Conservation (phyloP, 768 basidiomycete genomes). For the Peribolospora kevripleyi region DNA sequence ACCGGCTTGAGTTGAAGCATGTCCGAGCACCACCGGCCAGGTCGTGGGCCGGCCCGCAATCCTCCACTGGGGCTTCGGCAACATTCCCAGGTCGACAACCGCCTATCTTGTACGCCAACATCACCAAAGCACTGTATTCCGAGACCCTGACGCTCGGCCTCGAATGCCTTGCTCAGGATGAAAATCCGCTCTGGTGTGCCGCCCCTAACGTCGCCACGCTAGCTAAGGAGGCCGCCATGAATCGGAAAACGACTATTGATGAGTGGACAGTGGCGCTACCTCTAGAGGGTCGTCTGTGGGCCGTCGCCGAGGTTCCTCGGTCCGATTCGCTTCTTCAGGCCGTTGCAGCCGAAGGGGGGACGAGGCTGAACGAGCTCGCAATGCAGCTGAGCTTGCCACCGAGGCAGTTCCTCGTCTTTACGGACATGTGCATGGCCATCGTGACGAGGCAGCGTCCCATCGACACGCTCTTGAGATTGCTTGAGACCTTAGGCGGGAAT, state of each 20-base stretch:
- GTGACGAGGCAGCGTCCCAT: constrained; percentile 56
- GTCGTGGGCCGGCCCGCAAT: constrained; percentile 18
- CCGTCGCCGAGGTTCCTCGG: constrained; percentile 32
- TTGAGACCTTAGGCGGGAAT: constrained; percentile 31
- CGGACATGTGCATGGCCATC: constrained; percentile 61
- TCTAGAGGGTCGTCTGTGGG: constrained; percentile 65
- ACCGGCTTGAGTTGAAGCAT: constrained; percentile 41
- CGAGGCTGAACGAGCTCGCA: constrained; percentile 42
- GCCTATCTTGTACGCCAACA: neutral
- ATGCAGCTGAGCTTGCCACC: constrained; percentile 52
- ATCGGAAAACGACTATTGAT: constrained; percentile 22
- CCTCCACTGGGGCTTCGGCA: constrained; percentile 47
- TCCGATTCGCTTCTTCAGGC: constrained; percentile 16
- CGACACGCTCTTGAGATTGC: constrained; percentile 55
- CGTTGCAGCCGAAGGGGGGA: constrained; percentile 28
- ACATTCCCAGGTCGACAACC: neutral
- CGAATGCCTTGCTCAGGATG: no score
- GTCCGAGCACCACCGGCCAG: constrained; percentile 55
- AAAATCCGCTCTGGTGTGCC: no score
- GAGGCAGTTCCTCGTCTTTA: constrained; percentile 63
- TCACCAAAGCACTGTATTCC: neutral
- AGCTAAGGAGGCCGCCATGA: no score
- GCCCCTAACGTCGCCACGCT: no score
- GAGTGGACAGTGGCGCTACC: constrained; percentile 56
- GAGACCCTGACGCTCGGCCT: no score